Percentiles rank a stretch among this genome's conserved stretches.
These are phyloP conservation scores for Pisolithus marmoratus DNA, from an alignment of 768 basidiomycete species.

Conservation along the genomic window DNA sequence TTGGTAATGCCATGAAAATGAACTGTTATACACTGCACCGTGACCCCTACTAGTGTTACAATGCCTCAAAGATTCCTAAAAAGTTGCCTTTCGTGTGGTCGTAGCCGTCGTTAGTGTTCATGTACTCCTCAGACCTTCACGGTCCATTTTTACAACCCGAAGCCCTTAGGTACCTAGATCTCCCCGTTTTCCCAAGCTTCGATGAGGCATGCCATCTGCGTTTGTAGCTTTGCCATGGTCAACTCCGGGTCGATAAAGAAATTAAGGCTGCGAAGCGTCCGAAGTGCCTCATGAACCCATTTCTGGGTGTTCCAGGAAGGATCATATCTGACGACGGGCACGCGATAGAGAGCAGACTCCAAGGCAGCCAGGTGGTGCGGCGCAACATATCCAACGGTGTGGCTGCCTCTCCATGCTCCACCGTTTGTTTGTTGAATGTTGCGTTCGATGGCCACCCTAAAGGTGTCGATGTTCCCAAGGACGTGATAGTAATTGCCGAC, in stretches of 20 bases:
- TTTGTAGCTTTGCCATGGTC: conserved; percentile 13
- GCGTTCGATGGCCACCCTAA: conserved; percentile 10
- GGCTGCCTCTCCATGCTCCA: conserved; percentile 20
- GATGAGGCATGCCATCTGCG: conserved; percentile 20
- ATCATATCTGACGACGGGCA: conserved; percentile 16
- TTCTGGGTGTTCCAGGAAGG: conserved; percentile 22
- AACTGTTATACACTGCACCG: too few relatives aligned
- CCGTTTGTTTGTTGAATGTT: conserved; percentile 2
- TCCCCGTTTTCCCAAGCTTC: conserved; percentile 27
- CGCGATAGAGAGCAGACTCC: conserved; percentile 7
- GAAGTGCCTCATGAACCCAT: conserved; percentile 22
- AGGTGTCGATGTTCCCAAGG: conserved; percentile 20
- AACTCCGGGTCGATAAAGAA: conserved; percentile 11
- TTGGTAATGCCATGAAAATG: too few relatives aligned
- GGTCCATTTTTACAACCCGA: too few relatives aligned
- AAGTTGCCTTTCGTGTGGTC: too few relatives aligned
- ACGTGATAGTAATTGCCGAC: conserved; percentile 25
- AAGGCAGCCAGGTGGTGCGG: conserved; percentile 9
- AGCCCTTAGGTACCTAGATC: conserved; percentile 10
- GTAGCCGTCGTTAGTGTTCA: too few relatives aligned
- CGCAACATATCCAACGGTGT: conserved; percentile 18
- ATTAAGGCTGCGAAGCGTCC: conserved; percentile 1
- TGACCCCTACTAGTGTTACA: too few relatives aligned
- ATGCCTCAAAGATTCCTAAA: too few relatives aligned
- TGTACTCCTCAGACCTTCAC: too few relatives aligned